phyloP scores from a whole-genome alignment of 2,329 filamentous ascomycete genomes.

The Apiospora kogelbergensis region DNA sequence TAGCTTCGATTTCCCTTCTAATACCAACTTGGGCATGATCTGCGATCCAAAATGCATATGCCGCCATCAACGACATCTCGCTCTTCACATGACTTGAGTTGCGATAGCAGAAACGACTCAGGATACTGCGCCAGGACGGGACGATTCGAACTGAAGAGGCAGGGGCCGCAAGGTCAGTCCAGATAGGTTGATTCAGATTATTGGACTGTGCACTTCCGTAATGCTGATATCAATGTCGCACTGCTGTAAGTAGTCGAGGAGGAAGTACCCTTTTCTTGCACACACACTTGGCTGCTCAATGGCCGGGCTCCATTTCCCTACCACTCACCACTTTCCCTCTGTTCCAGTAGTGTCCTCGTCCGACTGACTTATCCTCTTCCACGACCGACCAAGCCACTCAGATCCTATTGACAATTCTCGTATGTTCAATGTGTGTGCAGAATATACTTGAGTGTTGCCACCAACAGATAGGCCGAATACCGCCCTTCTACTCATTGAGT shows the following conservation, averaged over 20 bases:
- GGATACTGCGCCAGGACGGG: neutral
- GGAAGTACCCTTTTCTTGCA: neutral
- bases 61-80: neutral
- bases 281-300: neutral
- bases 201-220: neutral
- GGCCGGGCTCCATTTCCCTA: neutral
- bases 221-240: conserved; percentile 5
- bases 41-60: neutral
- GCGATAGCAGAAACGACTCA: neutral
- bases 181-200: neutral
- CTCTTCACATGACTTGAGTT: conserved; percentile 1
- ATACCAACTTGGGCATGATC: neutral
- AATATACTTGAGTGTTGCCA: no score
- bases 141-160: neutral
- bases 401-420: neutral
- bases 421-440: no score
- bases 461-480: no score
- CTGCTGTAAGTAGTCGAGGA: neutral
- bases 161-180: neutral
- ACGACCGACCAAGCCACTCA: neutral
- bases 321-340: neutral
- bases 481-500: no score
- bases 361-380: neutral
- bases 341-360: neutral
- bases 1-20: neutral